Conservation (phyloP, 495 filamentous ascomycete species). For the Terfezia boudieri region DNA sequence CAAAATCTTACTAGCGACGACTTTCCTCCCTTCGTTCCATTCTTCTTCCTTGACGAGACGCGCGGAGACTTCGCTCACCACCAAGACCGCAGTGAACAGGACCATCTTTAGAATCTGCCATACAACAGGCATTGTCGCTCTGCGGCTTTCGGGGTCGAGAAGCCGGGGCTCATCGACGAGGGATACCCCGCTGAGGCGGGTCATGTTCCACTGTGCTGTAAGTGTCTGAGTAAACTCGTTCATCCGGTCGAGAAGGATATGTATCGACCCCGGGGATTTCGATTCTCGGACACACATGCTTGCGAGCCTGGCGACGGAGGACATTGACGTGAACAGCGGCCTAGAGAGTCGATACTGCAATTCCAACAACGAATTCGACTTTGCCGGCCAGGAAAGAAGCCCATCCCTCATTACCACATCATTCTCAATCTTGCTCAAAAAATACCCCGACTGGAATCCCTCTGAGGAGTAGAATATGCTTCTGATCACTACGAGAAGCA, state of each 20-base stretch:
- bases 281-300: constrained; percentile 50
- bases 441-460: constrained; percentile 64
- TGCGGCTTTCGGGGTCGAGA: constrained; percentile 45
- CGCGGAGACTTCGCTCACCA: constrained; percentile 49
- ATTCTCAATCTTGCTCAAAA: constrained; percentile 51
- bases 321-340: constrained; percentile 57
- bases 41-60: constrained; percentile 35
- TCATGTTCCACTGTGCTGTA: constrained; percentile 61
- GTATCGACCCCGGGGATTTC: constrained; percentile 34
- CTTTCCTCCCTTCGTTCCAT: constrained; percentile 31
- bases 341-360: constrained; percentile 27
- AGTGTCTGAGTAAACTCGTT: constrained; percentile 46
- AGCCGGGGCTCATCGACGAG: constrained; percentile 45
- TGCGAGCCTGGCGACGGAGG: constrained; percentile 53
- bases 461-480: constrained; percentile 46
- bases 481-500: constrained; percentile 47
- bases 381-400: constrained; percentile 48
- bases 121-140: constrained; percentile 47
- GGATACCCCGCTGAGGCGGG: constrained; percentile 67
- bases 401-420: constrained; percentile 46
- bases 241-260: constrained; percentile 47
- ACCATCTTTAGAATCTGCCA: constrained; percentile 66
- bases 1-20: constrained; percentile 53
- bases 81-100: constrained; percentile 57
- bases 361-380: constrained; percentile 25